phyloP scores from a whole-genome alignment of 768 basidiomycete genomes.

The Paxillus ammoniavirescens region DNA sequence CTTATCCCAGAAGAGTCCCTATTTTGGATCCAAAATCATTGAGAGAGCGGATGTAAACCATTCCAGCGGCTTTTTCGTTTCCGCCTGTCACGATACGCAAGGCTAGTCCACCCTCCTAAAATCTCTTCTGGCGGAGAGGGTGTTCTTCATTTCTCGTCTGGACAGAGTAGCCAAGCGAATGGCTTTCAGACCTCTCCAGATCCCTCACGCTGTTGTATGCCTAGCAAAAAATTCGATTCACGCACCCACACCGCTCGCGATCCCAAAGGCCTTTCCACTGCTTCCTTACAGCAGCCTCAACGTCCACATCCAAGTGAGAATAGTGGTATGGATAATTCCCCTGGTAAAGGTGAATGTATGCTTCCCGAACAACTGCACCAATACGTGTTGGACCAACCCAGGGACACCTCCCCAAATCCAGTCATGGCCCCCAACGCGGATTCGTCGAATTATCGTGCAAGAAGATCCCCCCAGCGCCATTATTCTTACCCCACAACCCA shows the following conservation, averaged over 20 bases:
- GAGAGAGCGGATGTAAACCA: conserved; percentile 30
- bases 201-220: conserved; percentile 15
- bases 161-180: conserved; percentile 20
- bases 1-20: conserved; percentile 19
- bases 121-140: conserved; percentile 10
- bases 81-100: conserved; percentile 15
- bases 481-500: neutral
- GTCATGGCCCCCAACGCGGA: conserved; percentile 3
- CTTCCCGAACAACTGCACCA: conserved; percentile 9
- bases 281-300: neutral
- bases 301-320: neutral
- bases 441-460: conserved; percentile 5
- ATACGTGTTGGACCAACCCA: conserved; percentile 2
- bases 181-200: conserved; percentile 17
- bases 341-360: conserved; percentile 6
- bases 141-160: neutral
- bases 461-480: conserved; percentile 1
- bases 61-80: conserved; percentile 26
- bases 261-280: conserved; percentile 3
- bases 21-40: conserved; percentile 21
- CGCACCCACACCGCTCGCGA: conserved; percentile 12
- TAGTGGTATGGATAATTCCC: conserved; percentile 9
- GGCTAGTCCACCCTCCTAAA: conserved; percentile 6
- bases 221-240: conserved; percentile 12
- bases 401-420: neutral